phyloP scores from a whole-genome alignment of 768 basidiomycete species.

The Russula earlei region DNA sequence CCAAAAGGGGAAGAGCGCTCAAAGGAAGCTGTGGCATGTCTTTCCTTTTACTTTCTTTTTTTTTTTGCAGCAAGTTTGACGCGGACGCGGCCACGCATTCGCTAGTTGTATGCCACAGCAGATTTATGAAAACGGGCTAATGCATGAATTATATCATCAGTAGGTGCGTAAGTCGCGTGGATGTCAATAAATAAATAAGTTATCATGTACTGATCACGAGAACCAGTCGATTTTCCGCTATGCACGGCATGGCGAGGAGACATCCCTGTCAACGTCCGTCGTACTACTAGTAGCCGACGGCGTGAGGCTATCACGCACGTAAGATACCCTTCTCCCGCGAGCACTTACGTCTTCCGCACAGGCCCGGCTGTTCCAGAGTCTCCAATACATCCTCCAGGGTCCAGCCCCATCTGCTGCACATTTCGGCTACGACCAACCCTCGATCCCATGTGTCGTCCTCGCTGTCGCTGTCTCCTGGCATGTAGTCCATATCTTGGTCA shows the following conservation, averaged over 20 bases:
- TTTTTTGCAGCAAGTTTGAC: neutral
- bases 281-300: neutral
- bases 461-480: constrained; percentile 14
- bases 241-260: constrained; percentile 15
- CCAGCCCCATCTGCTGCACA: constrained; percentile 18
- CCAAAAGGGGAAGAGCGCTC: neutral
- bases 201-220: constrained; percentile 14
- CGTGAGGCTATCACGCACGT: constrained; percentile 16
- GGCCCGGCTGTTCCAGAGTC: constrained; percentile 15
- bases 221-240: constrained; percentile 18
- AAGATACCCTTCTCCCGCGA: constrained; percentile 16
- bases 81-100: neutral
- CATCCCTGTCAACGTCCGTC: constrained; percentile 9
- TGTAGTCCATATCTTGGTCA: constrained; percentile 12
- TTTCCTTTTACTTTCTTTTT: no score
- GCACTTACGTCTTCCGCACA: constrained; percentile 18
- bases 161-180: constrained; percentile 9
- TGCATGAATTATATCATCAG: neutral
- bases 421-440: constrained; percentile 14
- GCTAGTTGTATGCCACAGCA: neutral
- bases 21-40: neutral
- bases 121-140: neutral
- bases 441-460: constrained; percentile 11
- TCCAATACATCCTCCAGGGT: constrained; percentile 16
- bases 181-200: constrained; percentile 12